Evolutionary conservation across 1,139 yeast genomes (phyloP), one percentile per base, ranked within the genome.

Genomic region (Scheffersomyces titani): DNA sequence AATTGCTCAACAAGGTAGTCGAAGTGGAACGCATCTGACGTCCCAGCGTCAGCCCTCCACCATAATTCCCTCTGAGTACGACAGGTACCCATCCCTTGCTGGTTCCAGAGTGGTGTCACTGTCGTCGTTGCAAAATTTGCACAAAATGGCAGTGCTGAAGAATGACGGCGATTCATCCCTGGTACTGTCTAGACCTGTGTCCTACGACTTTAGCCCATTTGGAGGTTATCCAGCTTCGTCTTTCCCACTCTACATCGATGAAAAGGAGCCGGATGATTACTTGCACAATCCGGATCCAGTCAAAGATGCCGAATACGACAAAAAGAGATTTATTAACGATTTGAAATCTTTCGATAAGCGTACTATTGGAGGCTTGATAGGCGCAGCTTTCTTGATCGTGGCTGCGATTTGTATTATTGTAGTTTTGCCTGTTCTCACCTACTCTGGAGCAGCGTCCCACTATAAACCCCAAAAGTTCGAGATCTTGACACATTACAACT

Each of bases 81-180:
- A 85, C 65, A 74, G 89, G 63, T 85, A 85, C 63, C 89, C 89
- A 2, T 72, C 81, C 6, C 70, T 83, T 63, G 80, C 79, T 5
- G 83, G 83, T 9, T 78, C 85, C 24, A 71, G 85, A 59, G 80
- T 76, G 20, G 80, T 78, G 0, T 77, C 84, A 60, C 76, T 82
- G 5, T 69, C 80, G 0, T 79, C 84, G 1, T 66, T 80, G 49
- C 55, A 57, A 49, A 60, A 62, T 55, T 44, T 63, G 60, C 59
- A 56, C 48, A 47, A 48, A 1, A 52, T 54, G 46, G 13, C 48
- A 11, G 19, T 44, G 18, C 19, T 48, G 13, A 61, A 59, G 22
- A 53, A 55, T 7, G 65, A 62, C 49, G 64, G 55, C 5, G 63
- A 61, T 20, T 54, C 61, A n/a, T 57, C 61, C 40, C 56, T 63